Base-by-base conservation (phyloP, 1,284 basidiomycete genomes). In the Boletus calvinii region DNA sequence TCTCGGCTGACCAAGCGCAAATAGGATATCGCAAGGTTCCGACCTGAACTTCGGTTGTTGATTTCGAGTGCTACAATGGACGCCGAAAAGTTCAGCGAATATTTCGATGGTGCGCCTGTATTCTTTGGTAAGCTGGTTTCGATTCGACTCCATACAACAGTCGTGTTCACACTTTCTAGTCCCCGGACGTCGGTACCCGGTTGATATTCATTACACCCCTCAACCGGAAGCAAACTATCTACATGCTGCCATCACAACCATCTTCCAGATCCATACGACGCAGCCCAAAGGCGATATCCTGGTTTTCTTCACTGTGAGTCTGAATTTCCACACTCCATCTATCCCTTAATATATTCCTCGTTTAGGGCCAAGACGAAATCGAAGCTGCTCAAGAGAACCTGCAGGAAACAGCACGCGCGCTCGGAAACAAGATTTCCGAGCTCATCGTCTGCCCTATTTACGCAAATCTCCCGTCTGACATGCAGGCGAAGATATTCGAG, bases 401-500 rank as follows among this genome's bases (percentile, higher is more conserved):
- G 41, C 88, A 92, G 67, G 96, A 99, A 73, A 99, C 97, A 1
- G 89, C 94, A 37, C 85, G 93, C 29, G 90, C 96, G 0, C 76
- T 99, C 0, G 96, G 96, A 18, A 97, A 98, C 75, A 98, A 98
- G 74, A 90, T 99, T 38, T 83, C 86, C 8, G 97, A 99, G 66
- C 79, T 99, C 48, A 87, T 99, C 52, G 83, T 99, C 48, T 98
- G 94, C 66, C 97, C 97, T 0, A 98, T 99, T 60, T 99, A 99
- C 67, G 95, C 97, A 56, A 98, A 98, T 68, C 74, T 99, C 31
- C 97, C 97, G 1, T 95, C 91, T 60, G 97, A 99, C 57, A 94
- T 98, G 94, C 97, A 99, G 70, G 91, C 94, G 32, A 98, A 98
- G 74, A 99, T 99, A 58, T 99, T 99, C 70, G 97, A 99, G 71